Conservation (phyloP, 352 stramenopile genomes). For the Phytophthora vignae region DNA sequence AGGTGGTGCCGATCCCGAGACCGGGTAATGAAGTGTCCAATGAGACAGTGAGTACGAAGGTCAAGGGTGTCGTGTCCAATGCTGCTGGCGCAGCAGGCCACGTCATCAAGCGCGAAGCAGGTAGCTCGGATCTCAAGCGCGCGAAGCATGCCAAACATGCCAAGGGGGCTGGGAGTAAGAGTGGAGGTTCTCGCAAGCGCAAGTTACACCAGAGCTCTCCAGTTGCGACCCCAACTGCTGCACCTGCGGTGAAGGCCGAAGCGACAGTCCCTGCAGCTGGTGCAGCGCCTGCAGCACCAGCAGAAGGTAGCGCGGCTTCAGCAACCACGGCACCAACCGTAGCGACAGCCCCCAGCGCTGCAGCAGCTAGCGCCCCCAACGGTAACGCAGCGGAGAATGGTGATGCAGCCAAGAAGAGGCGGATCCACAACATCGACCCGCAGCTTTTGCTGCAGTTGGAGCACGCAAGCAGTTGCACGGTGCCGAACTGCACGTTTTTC, state of each 20-base stretch:
- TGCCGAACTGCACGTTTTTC: slow-evolving; percentile 80
- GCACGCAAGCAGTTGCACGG: slow-evolving; percentile 79
- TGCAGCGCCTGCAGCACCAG: neutral
- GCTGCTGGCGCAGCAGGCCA: slow-evolving; percentile 31
- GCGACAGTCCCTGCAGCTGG: neutral
- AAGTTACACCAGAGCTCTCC: slow-evolving; percentile 67
- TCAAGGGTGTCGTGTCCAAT: slow-evolving; percentile 42
- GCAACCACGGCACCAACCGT: slow-evolving; percentile 4
- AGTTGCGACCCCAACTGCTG: slow-evolving; percentile 18
- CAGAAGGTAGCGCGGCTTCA: slow-evolving; percentile 4
- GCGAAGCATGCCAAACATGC: slow-evolving; percentile 44
- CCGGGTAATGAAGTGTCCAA: slow-evolving; percentile 55
- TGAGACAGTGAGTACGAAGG: slow-evolving; percentile 40
- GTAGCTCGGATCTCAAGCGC: slow-evolving; percentile 58
- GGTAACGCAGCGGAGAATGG: slow-evolving; percentile 38
- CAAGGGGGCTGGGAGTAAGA: slow-evolving; percentile 40
- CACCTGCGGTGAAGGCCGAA: slow-evolving; percentile 16
- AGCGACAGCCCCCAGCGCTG: neutral
- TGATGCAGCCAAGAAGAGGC: slow-evolving; percentile 93
- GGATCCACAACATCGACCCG: slow-evolving; percentile 90
- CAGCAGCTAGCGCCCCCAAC: slow-evolving; percentile 12
- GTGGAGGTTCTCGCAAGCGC: slow-evolving; percentile 63
- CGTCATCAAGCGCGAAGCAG: slow-evolving; percentile 53
- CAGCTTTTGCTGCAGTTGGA: slow-evolving; percentile 88
- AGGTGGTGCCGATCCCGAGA: slow-evolving; percentile 89